Evolutionary conservation across 1,284 basidiomycete genomes (phyloP).

Genomic region (Cutaneotrichosporon spelunceum): DNA sequence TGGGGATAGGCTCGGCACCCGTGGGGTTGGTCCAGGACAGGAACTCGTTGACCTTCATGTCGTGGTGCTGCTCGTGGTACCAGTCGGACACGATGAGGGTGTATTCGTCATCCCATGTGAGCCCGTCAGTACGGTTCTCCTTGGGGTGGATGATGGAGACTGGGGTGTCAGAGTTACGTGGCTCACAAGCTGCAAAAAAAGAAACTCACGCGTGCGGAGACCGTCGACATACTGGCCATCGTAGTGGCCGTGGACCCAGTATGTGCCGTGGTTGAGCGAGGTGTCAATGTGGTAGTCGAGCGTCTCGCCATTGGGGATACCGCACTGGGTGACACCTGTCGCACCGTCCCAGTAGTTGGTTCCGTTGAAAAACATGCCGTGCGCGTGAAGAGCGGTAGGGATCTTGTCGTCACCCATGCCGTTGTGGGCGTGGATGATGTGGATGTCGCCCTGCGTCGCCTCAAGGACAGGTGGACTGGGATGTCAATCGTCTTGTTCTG

Average conservation of each 20-base stretch:
- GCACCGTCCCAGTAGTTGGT: conserved; percentile 87
- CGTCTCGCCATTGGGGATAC: conserved; percentile 71
- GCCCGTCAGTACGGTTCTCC: conserved; percentile 52
- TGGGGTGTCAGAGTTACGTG: neutral
- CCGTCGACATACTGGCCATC: conserved; percentile 76
- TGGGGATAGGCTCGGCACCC: conserved; percentile 84
- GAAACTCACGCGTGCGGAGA: conserved; percentile 29
- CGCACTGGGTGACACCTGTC: conserved; percentile 75
- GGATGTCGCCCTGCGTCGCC: conserved; percentile 65
- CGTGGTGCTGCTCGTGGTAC: conserved; percentile 68
- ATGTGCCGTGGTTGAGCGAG: conserved; percentile 61
- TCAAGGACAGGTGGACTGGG: conserved; percentile 72
- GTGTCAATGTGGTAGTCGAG: conserved; percentile 81
- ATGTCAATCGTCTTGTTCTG: conserved; percentile 3
- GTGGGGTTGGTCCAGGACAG: conserved; percentile 69
- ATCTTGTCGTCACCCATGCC: conserved; percentile 62
- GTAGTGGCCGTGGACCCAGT: conserved; percentile 71
- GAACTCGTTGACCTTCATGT: conserved; percentile 64
- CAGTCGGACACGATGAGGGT: conserved; percentile 80
- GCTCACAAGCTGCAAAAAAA: neutral
- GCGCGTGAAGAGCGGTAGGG: conserved; percentile 62
- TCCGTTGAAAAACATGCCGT: conserved; percentile 90
- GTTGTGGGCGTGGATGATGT: conserved; percentile 66
- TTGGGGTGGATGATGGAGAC: conserved; percentile 68
- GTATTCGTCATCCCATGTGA: conserved; percentile 83